These are phyloP conservation scores for Penstemon newberryi DNA, from an alignment of 257 asterid genomes.

Conservation along the genomic window DNA sequence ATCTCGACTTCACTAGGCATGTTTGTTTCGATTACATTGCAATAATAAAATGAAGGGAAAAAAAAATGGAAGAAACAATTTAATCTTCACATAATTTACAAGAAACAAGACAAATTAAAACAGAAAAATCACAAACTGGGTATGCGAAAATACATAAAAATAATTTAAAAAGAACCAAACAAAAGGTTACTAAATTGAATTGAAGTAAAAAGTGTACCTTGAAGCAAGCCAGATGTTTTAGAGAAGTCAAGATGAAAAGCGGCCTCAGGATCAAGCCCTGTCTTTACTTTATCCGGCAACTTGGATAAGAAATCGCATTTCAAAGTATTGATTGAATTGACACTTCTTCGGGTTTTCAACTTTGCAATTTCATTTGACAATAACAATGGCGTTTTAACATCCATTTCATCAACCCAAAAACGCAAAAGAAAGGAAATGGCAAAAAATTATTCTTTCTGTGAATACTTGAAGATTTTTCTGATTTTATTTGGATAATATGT, in stretches of 20 bases:
- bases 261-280: constrained; percentile 56
- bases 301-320: constrained; percentile 63
- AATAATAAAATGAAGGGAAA: too few relatives aligned
- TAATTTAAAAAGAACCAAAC: neutral
- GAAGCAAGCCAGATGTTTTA: constrained; percentile 40
- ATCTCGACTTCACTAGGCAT: too few relatives aligned
- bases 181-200: neutral
- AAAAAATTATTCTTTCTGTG: neutral
- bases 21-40: too few relatives aligned
- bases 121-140: neutral
- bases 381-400: constrained; percentile 45
- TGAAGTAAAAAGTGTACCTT: constrained; percentile 40
- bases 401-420: constrained; percentile 33
- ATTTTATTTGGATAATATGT: neutral
- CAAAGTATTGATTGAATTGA: constrained; percentile 35
- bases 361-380: constrained; percentile 35
- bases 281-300: constrained; percentile 58
- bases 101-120: neutral
- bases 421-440: neutral
- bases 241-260: constrained; percentile 44
- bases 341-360: neutral
- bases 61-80: too few relatives aligned
- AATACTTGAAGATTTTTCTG: neutral
- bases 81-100: too few relatives aligned
- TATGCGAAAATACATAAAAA: too few relatives aligned